phyloP scores from a whole-genome alignment of 2,329 filamentous ascomycete species.

The Penicillium sp. region DNA sequence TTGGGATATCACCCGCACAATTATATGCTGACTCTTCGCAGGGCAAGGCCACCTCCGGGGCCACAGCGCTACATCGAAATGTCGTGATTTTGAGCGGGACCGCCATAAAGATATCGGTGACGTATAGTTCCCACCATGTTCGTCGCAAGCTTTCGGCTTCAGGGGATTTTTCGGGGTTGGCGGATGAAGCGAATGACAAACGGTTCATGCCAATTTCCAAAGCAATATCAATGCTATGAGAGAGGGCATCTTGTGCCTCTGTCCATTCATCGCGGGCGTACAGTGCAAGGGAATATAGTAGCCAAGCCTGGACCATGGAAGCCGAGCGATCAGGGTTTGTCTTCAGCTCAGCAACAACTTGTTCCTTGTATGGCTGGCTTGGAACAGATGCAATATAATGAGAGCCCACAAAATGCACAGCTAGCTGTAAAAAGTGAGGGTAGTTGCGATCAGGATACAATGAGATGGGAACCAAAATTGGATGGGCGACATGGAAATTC shows the following conservation, averaged over 20 bases:
- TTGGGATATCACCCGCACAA: conserved; percentile 52
- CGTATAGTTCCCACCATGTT: conserved; percentile 83
- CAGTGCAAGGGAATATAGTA: conserved; percentile 36
- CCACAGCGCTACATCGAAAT: conserved; percentile 68
- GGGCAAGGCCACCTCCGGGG: conserved; percentile 66
- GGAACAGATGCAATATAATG: conserved; percentile 44
- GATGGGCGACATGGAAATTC: conserved; percentile 53
- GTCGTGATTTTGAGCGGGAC: conserved; percentile 51
- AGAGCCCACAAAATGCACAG: conserved; percentile 52
- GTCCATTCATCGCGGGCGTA: conserved; percentile 33
- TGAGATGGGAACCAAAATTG: conserved; percentile 50
- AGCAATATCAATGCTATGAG: conserved; percentile 65
- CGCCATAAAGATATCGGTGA: conserved; percentile 76
- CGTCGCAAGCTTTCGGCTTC: conserved; percentile 79
- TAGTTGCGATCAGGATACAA: conserved; percentile 40
- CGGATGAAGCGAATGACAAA: conserved; percentile 52
- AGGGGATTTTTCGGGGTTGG: conserved; percentile 50
- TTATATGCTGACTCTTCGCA: conserved; percentile 67
- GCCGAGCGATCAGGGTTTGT: conserved; percentile 24
- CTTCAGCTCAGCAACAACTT: conserved; percentile 22
- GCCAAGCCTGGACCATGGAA: conserved; percentile 37
- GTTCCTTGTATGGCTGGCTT: conserved; percentile 24
- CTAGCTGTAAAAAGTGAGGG: conserved; percentile 46
- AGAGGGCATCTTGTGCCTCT: conserved; percentile 46
- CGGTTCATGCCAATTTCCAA: conserved; percentile 72